Percentiles rank a stretch among this genome's conserved stretches.
Evolutionary conservation across 1,284 basidiomycete genomes (phyloP).

Genomic region (Cystobasidium slooffiae): DNA sequence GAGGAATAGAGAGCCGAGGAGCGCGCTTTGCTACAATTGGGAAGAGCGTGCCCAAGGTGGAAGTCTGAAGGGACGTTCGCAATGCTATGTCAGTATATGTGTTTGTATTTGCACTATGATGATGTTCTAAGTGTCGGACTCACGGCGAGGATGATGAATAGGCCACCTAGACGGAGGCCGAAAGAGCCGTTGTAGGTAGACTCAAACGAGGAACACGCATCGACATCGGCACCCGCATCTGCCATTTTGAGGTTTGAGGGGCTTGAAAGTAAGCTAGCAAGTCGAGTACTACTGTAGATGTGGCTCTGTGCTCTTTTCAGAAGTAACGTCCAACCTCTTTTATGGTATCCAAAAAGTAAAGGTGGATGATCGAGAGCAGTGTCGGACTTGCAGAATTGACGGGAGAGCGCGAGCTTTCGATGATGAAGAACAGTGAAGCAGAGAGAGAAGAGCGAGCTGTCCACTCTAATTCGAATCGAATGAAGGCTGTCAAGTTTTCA

Average conservation of each 20-base stretch:
- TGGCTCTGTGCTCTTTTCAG: not conserved
- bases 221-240: constrained; percentile 27
- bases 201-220: constrained; percentile 8
- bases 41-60: constrained; percentile 70
- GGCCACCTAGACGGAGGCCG: constrained; percentile 40
- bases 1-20: constrained; percentile 54
- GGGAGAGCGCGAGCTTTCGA: too few species aligned
- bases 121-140: not conserved
- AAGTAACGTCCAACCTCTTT: too few species aligned
- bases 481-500: too few species aligned
- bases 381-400: too few species aligned
- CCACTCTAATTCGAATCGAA: too few species aligned
- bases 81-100: not conserved
- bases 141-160: constrained; percentile 44
- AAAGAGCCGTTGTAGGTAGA: constrained; percentile 40
- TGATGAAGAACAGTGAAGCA: too few species aligned
- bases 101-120: not conserved
- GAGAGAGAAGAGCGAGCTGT: too few species aligned
- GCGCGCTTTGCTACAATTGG: constrained; percentile 75
- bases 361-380: too few species aligned
- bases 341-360: too few species aligned
- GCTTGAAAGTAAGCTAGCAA: not conserved
- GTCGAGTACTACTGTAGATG: not conserved
- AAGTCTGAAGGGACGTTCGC: constrained; percentile 15
- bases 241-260: constrained; percentile 5